Conservation (phyloP, 1,284 basidiomycete species). For the Xerocomus amazonicus region DNA sequence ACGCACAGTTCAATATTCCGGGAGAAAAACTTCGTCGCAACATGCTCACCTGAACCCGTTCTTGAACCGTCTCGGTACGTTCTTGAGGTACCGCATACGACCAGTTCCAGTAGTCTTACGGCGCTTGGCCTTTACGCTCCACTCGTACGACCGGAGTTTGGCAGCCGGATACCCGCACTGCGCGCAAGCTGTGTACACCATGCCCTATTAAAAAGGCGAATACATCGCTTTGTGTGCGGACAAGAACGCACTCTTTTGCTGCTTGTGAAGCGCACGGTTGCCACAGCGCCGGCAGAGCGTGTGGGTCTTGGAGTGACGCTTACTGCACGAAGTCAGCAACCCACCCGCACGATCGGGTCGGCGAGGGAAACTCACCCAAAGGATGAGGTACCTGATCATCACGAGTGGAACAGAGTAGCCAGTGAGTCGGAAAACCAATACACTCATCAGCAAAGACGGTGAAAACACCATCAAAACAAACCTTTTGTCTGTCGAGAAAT, state of each 20-base stretch:
- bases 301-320: conserved; percentile 98
- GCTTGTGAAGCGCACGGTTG: conserved; percentile 90
- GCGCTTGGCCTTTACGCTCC: conserved; percentile 98
- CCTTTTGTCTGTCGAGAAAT: conserved; percentile 65
- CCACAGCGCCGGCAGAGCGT: conserved; percentile 96
- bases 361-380: conserved; percentile 60
- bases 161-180: conserved; percentile 97
- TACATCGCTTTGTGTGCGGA: too few relatives aligned
- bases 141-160: conserved; percentile 94
- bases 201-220: too few relatives aligned
- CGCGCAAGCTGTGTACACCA: conserved; percentile 68
- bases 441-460: conserved; percentile 9
- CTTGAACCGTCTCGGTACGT: conserved; percentile 92
- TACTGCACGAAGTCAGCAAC: conserved; percentile 50
- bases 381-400: conserved; percentile 76
- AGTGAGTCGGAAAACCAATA: neutral
- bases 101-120: conserved; percentile 99
- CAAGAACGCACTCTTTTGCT: conserved; percentile 83
- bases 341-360: neutral
- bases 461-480: conserved; percentile 37
- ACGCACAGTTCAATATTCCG: neutral
- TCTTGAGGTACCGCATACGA: conserved; percentile 93
- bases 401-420: neutral
- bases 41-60: conserved; percentile 85
- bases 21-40: neutral